Evolutionary conservation across 2,329 filamentous ascomycete genomes (phyloP), one percentile per base, ranked within the genome.

Genomic region (Ramularia collo-cygni): DNA sequence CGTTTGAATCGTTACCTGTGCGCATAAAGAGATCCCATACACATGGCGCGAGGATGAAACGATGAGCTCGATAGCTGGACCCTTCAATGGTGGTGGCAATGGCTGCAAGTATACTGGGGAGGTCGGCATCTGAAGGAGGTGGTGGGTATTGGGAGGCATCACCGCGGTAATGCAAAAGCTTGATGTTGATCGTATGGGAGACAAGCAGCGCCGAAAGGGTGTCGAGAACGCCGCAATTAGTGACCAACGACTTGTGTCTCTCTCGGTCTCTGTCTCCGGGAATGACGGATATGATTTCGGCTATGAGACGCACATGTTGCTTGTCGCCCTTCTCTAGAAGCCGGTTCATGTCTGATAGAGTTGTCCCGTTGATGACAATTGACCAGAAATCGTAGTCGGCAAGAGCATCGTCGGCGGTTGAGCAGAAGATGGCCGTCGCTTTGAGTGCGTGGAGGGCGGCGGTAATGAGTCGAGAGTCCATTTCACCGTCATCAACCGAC

Each of bases 41-140:
- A 83, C 64, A 35, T 85, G 73, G 53, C 8, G 57, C 50, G 2
- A 59, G 46, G 17, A 60, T 53, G 37, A 63, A 58, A 12, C 85
- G 76, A 48, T 81, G 81, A 8, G 85, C 81, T 39, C 87, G 77
- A 61, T 82, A 85, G 51, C 81, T 82, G 1, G 90, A 95, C 53
- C 85, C 78, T 45, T 80, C 76, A 35, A 95, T 76, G 34, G 95
- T 83, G 32, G 80, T 75, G 14, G 80, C 75, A 36, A 94, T 76
- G 0, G 89, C 85, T 46, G 87, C 81, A 5, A 96, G 66, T 13
- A 95, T 75, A 8, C 79, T 77, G 2, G 79, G 73, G 28, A 94
- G 64, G 44, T 75, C 17, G 12, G 76, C 69, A 12, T 67, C 69
- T 10, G 70, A 65, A 2, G 76, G 73, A 6, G 84, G 77, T 16